Evolutionary conservation across 2,329 filamentous ascomycete genomes (phyloP), one percentile per base, ranked within the genome.

Genomic region (Neofusicoccum laricinum): DNA sequence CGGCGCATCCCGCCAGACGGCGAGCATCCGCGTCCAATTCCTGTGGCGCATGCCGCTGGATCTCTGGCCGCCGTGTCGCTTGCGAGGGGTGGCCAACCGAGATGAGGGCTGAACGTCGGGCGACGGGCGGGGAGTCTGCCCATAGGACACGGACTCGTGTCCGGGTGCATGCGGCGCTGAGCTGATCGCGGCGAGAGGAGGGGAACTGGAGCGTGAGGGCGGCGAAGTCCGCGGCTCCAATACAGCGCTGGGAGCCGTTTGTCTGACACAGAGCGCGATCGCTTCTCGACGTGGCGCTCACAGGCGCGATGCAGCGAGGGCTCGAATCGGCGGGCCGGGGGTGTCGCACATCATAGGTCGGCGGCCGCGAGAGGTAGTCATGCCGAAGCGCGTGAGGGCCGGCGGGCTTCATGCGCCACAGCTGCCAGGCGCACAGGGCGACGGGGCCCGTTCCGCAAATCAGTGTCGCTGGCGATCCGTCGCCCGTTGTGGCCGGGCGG

Each of bases 301-400:
- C 61, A 63, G 61, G 61, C 61, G 68, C 67, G 63, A 68, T 67
- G 67, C 67, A 66, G 41, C 62, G 64, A 57, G 65, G 55, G 64
- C 25, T 40, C 34, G 40, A 65, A 66, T 69, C 67, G 68, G 69
- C 67, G 45, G 64, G 66, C 65, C 64, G 65, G 55, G 69, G 59
- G 63, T 63, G 66, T 70, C 63, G 67, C 70, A 67, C 67, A 70
- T 69, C 67, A 69, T 73, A 70, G 73, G 55, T 12, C 30, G 40
- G 55, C 41, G 25, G 55, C 55, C 70, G 71, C 70, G 68, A 71
- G 68, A 55, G 55, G 62, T 15, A 48, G 62, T 57, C 55, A 62
- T 57, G 55, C 57, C 64, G 36, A 59, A 45, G 46, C 45, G 64
- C 62, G 61, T 64, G 36, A 53, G 46, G 57, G 50, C 41, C 66